Evolutionary conservation across 495 filamentous ascomycete genomes (phyloP), one percentile per base, ranked within the genome.

Genomic region (Chaetomium cochliodes): DNA sequence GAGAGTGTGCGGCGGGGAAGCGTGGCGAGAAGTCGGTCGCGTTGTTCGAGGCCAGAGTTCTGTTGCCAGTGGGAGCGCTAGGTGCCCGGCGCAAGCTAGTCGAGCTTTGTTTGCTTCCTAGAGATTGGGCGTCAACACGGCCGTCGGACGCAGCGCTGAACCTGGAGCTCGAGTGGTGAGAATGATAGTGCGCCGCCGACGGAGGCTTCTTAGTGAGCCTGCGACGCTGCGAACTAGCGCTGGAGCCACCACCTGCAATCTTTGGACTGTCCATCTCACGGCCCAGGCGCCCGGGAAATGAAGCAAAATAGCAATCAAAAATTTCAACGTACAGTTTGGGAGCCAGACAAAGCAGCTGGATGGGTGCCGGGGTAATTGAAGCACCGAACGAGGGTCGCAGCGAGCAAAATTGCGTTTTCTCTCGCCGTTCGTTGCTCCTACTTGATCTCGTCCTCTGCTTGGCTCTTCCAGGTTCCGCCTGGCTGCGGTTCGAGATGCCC

Each of bases 41-140:
- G 74, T 77, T 72, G 74, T 77, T 72, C 52, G 59, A 79, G 77
- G 60, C 39, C 42, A 44, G 42, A 60, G 69, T 74, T 68, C 63
- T 72, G 71, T 26, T 15, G 61, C 28, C 44, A 20, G 84, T 79
- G 59, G 88, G 87, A 67, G 87, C 87, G 70, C 88, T 90, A 60
- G 88, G 88, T 78, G 88, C 85, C 74, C 88, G 84, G 73, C 86
- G 86, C 69, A 91, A 79, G 67, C 78, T 82, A 55, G 76, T 76
- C 67, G 81, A 83, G 79, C 80, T 83, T 72, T 79, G 77, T 79
- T 83, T 81, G 76, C 80, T 82, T 67, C 76, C 74, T 67, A 84
- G 74, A 69, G 80, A 82, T 72, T 76, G 78, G 74, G 79, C 75
- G 76, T 83, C 82, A 78, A 79, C 76, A 69, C 73, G 79, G 72